Conservation (phyloP, 1,139 yeast genomes). For the Yueomyces sp. region DNA sequence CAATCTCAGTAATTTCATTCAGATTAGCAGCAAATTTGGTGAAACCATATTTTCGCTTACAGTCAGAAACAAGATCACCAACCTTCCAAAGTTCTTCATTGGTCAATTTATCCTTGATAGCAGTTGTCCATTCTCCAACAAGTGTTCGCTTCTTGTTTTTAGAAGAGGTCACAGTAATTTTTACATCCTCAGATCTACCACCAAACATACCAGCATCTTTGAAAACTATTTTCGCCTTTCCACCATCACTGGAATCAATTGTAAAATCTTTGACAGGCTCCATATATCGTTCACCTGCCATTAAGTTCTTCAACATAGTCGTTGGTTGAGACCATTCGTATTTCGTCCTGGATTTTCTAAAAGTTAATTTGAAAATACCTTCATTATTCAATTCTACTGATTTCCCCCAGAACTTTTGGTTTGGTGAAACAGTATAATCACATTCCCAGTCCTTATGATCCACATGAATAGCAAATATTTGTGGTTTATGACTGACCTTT, state of each 20-base stretch:
- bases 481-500: slow-evolving; percentile 75
- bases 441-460: slow-evolving; percentile 71
- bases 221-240: slow-evolving; percentile 58
- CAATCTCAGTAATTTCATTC: slow-evolving; percentile 65
- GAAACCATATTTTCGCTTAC: slow-evolving; percentile 66
- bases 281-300: slow-evolving; percentile 92
- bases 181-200: slow-evolving; percentile 75
- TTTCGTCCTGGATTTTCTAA: slow-evolving; percentile 52
- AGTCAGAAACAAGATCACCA: slow-evolving; percentile 38
- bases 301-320: slow-evolving; percentile 67
- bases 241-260: slow-evolving; percentile 55
- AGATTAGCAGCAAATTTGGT: slow-evolving; percentile 71
- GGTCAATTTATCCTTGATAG: slow-evolving; percentile 17
- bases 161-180: slow-evolving; percentile 39
- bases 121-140: slow-evolving; percentile 23
- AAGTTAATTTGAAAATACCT: slow-evolving; percentile 49
- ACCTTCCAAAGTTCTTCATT: slow-evolving; percentile 29
- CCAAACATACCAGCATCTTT: slow-evolving; percentile 65
- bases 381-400: slow-evolving; percentile 69
- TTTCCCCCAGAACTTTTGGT: slow-evolving; percentile 93
- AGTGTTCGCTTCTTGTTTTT: slow-evolving; percentile 10
- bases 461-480: slow-evolving; percentile 65
- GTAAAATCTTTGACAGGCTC: slow-evolving; percentile 71
- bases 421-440: slow-evolving; percentile 62
- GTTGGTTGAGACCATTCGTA: slow-evolving; percentile 78